Evolutionary conservation across 352 stramenopile species (phyloP).

Genomic region (Phytophthora macrochlamydospora): DNA sequence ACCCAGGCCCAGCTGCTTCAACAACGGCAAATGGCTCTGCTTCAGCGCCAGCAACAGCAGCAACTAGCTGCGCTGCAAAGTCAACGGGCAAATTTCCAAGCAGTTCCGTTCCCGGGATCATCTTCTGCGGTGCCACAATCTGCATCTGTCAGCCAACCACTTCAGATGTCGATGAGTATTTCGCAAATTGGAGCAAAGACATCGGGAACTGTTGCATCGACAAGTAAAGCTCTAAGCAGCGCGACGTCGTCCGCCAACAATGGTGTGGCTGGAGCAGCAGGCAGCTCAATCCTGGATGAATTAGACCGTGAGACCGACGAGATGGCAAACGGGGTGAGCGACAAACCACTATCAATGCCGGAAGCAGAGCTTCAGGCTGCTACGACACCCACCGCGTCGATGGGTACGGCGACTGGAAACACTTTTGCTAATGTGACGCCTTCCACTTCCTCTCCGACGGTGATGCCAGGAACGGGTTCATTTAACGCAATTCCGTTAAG

Average conservation of each 20-base stretch:
- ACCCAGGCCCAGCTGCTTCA: constrained; percentile 57
- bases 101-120: constrained; percentile 59
- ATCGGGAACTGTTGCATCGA: constrained; percentile 22
- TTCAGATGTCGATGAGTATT: constrained; percentile 66
- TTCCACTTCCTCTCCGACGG: constrained; percentile 19
- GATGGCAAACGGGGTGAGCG: constrained; percentile 84
- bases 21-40: constrained; percentile 61
- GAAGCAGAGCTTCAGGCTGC: constrained; percentile 73
- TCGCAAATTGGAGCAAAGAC: constrained; percentile 40
- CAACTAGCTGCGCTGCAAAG: constrained; percentile 80
- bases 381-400: constrained; percentile 35
- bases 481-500: constrained; percentile 70
- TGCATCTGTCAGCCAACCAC: constrained; percentile 40
- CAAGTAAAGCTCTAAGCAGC: constrained; percentile 23
- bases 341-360: constrained; percentile 84
- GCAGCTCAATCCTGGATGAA: constrained; percentile 86
- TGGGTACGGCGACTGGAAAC: constrained; percentile 30
- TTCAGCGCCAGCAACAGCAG: constrained; percentile 75
- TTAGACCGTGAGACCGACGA: constrained; percentile 86
- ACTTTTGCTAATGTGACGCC: constrained; percentile 36
- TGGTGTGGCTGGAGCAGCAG: constrained; percentile 31
- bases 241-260: constrained; percentile 12
- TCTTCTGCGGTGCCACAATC: constrained; percentile 40
- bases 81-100: constrained; percentile 66
- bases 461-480: constrained; percentile 22